phyloP scores from a whole-genome alignment of 2,329 filamentous ascomycete species.

The Sporothrix inflata region DNA sequence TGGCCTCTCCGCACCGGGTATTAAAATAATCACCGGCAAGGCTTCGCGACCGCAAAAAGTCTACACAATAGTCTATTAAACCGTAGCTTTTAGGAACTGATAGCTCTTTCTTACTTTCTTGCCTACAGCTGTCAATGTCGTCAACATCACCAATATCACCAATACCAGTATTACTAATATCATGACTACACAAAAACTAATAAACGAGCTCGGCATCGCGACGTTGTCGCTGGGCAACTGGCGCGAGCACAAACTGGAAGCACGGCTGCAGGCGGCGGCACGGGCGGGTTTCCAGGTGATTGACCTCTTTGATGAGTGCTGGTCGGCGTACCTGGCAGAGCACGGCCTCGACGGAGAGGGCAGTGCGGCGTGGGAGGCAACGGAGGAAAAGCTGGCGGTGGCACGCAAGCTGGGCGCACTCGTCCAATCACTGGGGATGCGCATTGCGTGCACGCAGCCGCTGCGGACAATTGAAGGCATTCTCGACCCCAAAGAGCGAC shows the following conservation, averaged over 20 bases:
- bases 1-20: no score
- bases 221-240: constrained; percentile 16
- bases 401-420: background rate
- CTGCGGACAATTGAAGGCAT: constrained; percentile 5
- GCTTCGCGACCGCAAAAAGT: no score
- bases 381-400: background rate
- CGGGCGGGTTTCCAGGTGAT: background rate
- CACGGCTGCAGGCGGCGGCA: background rate
- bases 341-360: background rate
- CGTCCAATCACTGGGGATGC: background rate
- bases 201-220: constrained; percentile 17
- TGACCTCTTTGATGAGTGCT: constrained; percentile 21
- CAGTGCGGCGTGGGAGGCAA: background rate
- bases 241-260: constrained; percentile 1
- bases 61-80: no score
- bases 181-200: background rate
- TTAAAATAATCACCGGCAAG: no score
- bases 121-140: no score
- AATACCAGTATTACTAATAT: no score
- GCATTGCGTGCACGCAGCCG: constrained; percentile 17
- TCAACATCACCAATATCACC: background rate
- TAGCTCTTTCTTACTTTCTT: no score
- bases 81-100: no score
- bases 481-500: background rate
- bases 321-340: constrained; percentile 9